phyloP scores from a whole-genome alignment of 164 flowering plant species.

The Magnolia kwangsiensis region DNA sequence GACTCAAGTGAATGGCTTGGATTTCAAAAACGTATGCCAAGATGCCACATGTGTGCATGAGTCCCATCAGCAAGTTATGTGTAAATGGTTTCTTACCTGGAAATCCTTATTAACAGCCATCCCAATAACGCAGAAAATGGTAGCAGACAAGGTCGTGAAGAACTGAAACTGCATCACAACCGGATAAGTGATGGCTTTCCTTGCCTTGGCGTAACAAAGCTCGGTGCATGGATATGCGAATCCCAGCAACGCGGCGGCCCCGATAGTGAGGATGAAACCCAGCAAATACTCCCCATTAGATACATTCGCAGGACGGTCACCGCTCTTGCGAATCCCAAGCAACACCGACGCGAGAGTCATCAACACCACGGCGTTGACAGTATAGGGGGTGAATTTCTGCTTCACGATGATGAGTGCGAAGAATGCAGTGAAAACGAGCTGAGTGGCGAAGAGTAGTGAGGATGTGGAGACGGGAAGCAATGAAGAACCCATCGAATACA shows the following conservation, averaged over 20 bases:
- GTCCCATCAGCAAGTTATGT: slow-evolving; percentile 3
- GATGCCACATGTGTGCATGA: slow-evolving; percentile 16
- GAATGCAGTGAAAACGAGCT: slow-evolving; percentile 31
- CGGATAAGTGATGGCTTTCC: slow-evolving; percentile 15
- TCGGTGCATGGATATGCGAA: slow-evolving; percentile 18
- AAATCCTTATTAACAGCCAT: slow-evolving; percentile 29
- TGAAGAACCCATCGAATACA: slow-evolving; percentile 17
- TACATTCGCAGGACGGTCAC: slow-evolving; percentile 25
- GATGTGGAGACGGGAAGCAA: slow-evolving; percentile 29
- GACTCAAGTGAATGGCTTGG: no score
- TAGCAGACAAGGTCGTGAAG: slow-evolving; percentile 14
- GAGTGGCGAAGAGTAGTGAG: slow-evolving; percentile 24
- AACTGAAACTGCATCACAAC: slow-evolving; percentile 28
- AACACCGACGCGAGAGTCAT: slow-evolving; percentile 25
- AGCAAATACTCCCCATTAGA: slow-evolving; percentile 15
- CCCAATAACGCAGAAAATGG: slow-evolving; percentile 18
- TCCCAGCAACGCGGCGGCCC: slow-evolving; percentile 17
- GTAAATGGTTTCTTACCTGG: slow-evolving; percentile 8
- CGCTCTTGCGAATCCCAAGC: slow-evolving; percentile 19
- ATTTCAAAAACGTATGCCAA: slow-evolving; percentile 5
- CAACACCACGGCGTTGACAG: slow-evolving; percentile 28
- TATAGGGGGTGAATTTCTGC: slow-evolving; percentile 27
- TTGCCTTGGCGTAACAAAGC: slow-evolving; percentile 11
- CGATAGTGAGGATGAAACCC: slow-evolving; percentile 26
- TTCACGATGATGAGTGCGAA: slow-evolving; percentile 25